Base-by-base conservation (phyloP, 768 basidiomycete genomes). In the Mycena albidolilacea region DNA sequence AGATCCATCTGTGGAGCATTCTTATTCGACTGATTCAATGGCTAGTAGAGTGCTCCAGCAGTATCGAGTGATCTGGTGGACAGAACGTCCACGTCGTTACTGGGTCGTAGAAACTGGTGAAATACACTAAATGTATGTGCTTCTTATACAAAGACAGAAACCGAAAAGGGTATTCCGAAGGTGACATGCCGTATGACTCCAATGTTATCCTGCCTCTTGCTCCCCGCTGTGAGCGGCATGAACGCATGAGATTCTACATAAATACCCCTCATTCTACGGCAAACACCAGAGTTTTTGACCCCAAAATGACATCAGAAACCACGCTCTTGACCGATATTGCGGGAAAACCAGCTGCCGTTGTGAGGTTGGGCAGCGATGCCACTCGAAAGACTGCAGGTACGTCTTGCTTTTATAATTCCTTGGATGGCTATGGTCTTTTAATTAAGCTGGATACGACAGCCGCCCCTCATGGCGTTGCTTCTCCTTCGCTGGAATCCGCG, bases 311-410 rank as follows among this genome's bases (percentile, higher is more conserved):
- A 35, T 11, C 54, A 55, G 54, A 55, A 55, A 55, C 54, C 30
- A 35, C 35, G 21, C 11, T 14, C 54, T 55, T 55, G 23, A 55
- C 54, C 54, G 54, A 55, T 30, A 30, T 55, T 55, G 54, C 23
- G 54, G 30, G 54, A 35, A 55, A 55, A 35, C 17, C 54, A 55
- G 54, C 23, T 55, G 54, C 54, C 54, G 54, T 55, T 55, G 54
- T 35, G 54, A 55, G 54, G 54, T 55, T 23, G 54, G 54, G 54
- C 54, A 23, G 12, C 2, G 54, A 55, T 30, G 54, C 54, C 54
- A 30, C 54, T 55, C 21, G 54, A 30, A 23, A 23, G 54, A 55
- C 54, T 55, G 23, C 6, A 55, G 23, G 54, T 55, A 35, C 54
- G 54, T 55, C 54, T 30, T 23, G 54, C 54, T 19, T 55, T 55